A percentile compares a stretch with the other conserved stretches of the same genome.
Conservation (phyloP, 2,329 filamentous ascomycete species). For the Colletotrichum acutatum region DNA sequence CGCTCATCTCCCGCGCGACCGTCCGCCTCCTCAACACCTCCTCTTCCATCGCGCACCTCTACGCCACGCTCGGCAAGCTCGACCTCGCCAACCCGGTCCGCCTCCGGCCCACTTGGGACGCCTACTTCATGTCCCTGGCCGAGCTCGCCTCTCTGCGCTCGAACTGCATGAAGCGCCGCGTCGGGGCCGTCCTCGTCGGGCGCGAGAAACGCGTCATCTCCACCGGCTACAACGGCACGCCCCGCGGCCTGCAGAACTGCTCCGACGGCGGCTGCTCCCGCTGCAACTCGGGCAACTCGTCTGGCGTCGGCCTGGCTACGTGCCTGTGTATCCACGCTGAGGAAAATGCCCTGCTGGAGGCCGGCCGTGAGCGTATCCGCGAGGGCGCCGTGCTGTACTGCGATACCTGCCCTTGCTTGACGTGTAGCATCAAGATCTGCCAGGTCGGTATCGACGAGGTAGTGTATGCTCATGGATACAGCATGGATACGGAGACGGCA, state of each 20-base stretch:
- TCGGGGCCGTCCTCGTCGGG: slow-evolving; percentile 90
- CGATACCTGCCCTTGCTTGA: slow-evolving; percentile 96
- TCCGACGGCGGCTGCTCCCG: slow-evolving; percentile 89
- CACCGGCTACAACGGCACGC: slow-evolving; percentile 98
- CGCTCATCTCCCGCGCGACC: slow-evolving; percentile 83
- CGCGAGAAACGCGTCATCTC: slow-evolving; percentile 87
- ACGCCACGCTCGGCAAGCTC: slow-evolving; percentile 77
- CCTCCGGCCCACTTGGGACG: slow-evolving; percentile 91
- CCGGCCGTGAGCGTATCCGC: slow-evolving; percentile 88
- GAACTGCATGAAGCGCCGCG: slow-evolving; percentile 98
- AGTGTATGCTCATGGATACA: slow-evolving; percentile 92
- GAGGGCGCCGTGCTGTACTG: slow-evolving; percentile 89
- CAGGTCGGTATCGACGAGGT: slow-evolving; percentile 97
- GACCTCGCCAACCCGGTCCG: slow-evolving; percentile 83
- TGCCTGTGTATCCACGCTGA: slow-evolving; percentile 98
- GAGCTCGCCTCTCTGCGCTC: slow-evolving; percentile 88
- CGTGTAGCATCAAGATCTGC: slow-evolving; percentile 98
- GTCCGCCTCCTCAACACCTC: slow-evolving; percentile 90
- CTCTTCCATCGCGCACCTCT: slow-evolving; percentile 75
- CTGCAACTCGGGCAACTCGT: slow-evolving; percentile 80
- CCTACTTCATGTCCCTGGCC: slow-evolving; percentile 98
- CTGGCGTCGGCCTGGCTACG: slow-evolving; percentile 81
- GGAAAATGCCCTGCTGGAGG: slow-evolving; percentile 96
- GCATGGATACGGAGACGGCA: slow-evolving; percentile 90
- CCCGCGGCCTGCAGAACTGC: slow-evolving; percentile 88